These are phyloP conservation scores for Serendipita sp. DNA, from an alignment of 768 basidiomycete species.

Conservation along the genomic window DNA sequence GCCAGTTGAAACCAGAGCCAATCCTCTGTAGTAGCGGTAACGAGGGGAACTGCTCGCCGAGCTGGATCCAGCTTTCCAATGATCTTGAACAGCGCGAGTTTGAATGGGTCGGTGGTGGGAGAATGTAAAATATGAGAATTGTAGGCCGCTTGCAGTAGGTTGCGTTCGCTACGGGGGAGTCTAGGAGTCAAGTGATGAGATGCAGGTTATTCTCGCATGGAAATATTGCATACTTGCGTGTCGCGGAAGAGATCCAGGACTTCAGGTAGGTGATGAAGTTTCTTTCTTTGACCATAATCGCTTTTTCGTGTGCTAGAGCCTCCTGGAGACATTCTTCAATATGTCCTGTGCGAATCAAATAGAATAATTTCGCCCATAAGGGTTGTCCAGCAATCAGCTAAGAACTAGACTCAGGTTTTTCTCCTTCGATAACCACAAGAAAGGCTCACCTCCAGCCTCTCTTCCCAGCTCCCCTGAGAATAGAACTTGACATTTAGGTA, in stretches of 20 bases:
- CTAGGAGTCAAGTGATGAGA: constrained; percentile 20
- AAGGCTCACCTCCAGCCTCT: constrained; percentile 56
- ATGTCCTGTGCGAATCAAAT: constrained; percentile 77
- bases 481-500: constrained; percentile 73
- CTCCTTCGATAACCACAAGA: not conserved
- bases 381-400: constrained; percentile 76
- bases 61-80: constrained; percentile 82
- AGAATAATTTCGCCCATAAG: constrained; percentile 89
- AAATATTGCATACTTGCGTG: constrained; percentile 41
- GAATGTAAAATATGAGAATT: constrained; percentile 84
- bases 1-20: constrained; percentile 97
- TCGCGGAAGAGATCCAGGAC: constrained; percentile 66
- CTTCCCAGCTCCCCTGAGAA: constrained; percentile 67
- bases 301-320: constrained; percentile 49
- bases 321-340: constrained; percentile 64
- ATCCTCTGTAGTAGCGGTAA: constrained; percentile 88
- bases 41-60: constrained; percentile 60
- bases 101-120: constrained; percentile 82
- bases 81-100: constrained; percentile 87
- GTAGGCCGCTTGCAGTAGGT: constrained; percentile 65
- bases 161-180: constrained; percentile 54
- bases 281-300: constrained; percentile 60
- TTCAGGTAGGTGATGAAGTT: constrained; percentile 72
- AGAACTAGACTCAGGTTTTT: not conserved
- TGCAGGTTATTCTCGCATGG: constrained; percentile 2